phyloP scores from a whole-genome alignment of 1,284 basidiomycete species.

The Austroboletus novae-zelandiae region DNA sequence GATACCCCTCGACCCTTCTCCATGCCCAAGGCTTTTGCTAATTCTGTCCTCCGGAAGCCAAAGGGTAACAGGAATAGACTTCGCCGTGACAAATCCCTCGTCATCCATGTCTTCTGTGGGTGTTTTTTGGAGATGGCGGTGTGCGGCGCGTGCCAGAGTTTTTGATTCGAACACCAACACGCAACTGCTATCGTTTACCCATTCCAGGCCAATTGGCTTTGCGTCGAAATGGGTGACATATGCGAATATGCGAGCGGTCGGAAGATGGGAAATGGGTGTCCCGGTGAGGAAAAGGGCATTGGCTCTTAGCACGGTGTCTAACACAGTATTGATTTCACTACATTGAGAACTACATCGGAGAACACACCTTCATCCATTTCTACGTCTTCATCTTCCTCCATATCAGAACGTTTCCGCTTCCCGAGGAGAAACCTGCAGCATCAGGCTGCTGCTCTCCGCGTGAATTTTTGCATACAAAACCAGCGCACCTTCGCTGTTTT shows the following conservation, averaged over 20 bases:
- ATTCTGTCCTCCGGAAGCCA: conserved; percentile 81
- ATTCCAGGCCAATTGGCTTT: conserved; percentile 68
- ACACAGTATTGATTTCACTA: conserved; percentile 2
- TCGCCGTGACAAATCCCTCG: conserved; percentile 58
- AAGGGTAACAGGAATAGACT: conserved; percentile 62
- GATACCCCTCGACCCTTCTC: conserved; percentile 58
- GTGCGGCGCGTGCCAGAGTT: conserved; percentile 49
- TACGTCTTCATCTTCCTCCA: conserved; percentile 41
- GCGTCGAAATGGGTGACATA: conserved; percentile 73
- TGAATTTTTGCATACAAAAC: conserved; percentile 35
- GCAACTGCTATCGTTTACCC: conserved; percentile 78
- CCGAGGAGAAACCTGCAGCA: conserved; percentile 40
- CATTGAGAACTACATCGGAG: neutral
- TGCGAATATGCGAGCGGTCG: conserved; percentile 69
- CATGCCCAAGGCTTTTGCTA: conserved; percentile 60
- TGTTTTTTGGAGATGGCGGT: conserved; percentile 49
- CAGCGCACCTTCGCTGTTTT: conserved; percentile 69
- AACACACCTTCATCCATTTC: conserved; percentile 44
- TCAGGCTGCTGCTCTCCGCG: conserved; percentile 42
- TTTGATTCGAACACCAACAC: conserved; percentile 68
- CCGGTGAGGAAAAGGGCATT: conserved; percentile 73
- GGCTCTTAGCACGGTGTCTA: conserved; percentile 40
- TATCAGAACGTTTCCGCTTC: conserved; percentile 55
- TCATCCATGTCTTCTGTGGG: conserved; percentile 49
- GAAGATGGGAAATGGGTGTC: conserved; percentile 65